Conservation (phyloP, 2,329 filamentous ascomycete genomes). For the Colletotrichum spinosum region DNA sequence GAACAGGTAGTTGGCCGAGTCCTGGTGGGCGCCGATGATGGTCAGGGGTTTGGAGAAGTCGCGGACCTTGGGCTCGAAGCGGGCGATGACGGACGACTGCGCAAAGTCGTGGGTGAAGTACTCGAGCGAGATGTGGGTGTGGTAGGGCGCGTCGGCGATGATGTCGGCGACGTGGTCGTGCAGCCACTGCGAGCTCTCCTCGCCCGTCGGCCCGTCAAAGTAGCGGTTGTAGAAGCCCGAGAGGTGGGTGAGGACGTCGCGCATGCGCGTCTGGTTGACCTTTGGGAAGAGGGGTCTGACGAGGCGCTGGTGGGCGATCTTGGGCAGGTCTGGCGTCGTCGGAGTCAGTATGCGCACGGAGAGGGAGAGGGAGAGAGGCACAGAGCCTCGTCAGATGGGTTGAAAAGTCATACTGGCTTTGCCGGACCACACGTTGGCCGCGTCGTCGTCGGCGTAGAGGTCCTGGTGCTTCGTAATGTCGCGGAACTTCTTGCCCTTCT, state of each 20-base stretch:
- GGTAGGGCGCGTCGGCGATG: conserved; percentile 48
- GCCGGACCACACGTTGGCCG: conserved; percentile 41
- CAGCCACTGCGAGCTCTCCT: conserved; percentile 48
- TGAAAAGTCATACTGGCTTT: conserved; percentile 44
- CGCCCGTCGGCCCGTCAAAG: conserved; percentile 53
- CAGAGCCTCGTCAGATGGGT: too few species aligned
- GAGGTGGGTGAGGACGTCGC: conserved; percentile 70
- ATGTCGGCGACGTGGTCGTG: conserved; percentile 51
- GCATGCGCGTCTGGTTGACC: conserved; percentile 74
- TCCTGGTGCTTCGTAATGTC: conserved; percentile 76
- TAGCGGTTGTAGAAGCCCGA: conserved; percentile 72
- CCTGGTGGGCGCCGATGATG: conserved; percentile 78
- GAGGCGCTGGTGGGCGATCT: conserved; percentile 61
- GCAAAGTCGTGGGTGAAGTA: conserved; percentile 76
- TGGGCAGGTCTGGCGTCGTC: conserved; percentile 45
- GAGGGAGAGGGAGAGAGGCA: too few species aligned
- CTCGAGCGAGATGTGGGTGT: conserved; percentile 52
- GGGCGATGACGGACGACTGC: conserved; percentile 78
- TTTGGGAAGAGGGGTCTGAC: conserved; percentile 67
- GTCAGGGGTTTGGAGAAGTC: conserved; percentile 47
- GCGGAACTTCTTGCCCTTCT: conserved; percentile 77
- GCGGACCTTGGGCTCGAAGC: conserved; percentile 60
- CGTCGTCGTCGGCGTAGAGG: conserved; percentile 49
- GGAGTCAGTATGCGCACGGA: too few species aligned
- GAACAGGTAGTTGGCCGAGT: conserved; percentile 79